A percentile compares a stretch with the other conserved stretches of the same genome.
Evolutionary conservation across 306 rosid genomes (phyloP).

Genomic region (Prunus davidiana): DNA sequence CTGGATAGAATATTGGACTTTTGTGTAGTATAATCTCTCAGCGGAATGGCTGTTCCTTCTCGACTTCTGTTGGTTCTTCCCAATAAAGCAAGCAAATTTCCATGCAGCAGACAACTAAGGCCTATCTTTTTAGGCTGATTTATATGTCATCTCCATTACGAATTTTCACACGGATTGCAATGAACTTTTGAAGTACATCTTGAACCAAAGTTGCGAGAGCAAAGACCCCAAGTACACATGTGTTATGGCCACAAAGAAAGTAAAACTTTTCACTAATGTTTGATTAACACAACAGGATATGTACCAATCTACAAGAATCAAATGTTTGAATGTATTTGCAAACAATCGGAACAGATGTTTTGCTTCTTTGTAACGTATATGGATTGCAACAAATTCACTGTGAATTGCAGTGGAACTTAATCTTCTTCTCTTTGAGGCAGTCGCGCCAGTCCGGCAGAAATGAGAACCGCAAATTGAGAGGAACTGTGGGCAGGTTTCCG

Average conservation of each 20-base stretch:
- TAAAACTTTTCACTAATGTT: too few species aligned
- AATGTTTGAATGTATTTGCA: background rate
- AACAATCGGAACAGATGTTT: too few species aligned
- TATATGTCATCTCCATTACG: too few species aligned
- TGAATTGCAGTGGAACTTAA: too few species aligned
- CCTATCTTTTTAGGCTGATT: background rate
- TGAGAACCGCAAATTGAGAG: too few species aligned
- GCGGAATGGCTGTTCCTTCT: background rate
- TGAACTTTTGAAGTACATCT: background rate
- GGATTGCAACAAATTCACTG: too few species aligned
- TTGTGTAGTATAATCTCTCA: background rate
- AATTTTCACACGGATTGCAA: background rate
- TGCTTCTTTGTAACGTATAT: too few species aligned
- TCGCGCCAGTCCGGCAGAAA: too few species aligned
- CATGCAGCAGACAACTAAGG: background rate
- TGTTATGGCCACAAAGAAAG: background rate
- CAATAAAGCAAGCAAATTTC: constrained; percentile 6
- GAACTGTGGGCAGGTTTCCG: background rate
- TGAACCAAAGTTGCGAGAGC: too few species aligned
- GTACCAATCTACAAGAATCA: background rate
- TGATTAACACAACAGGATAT: background rate
- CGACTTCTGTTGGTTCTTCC: background rate
- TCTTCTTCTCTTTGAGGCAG: too few species aligned
- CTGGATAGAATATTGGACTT: background rate
- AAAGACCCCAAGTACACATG: background rate